phyloP scores from a whole-genome alignment of 306 rosid species.

The Citrullus mucosospermus region DNA sequence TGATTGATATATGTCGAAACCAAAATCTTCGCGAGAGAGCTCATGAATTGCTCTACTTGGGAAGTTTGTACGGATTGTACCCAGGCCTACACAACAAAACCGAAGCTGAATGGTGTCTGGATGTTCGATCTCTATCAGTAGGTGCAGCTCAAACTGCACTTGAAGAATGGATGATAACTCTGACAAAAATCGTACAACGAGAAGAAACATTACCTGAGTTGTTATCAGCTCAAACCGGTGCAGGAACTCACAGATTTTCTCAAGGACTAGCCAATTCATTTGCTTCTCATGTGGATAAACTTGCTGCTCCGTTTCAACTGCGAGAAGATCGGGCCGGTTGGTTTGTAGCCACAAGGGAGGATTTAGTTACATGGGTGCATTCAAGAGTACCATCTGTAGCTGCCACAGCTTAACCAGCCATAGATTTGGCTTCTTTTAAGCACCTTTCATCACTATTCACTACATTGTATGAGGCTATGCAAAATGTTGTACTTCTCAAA shows the following conservation, averaged over 20 bases:
- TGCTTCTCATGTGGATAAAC: conserved; percentile 59
- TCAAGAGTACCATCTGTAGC: conserved; percentile 24
- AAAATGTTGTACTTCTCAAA: neutral
- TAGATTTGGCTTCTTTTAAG: neutral
- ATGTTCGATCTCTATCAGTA: conserved; percentile 67
- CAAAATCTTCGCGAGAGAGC: conserved; percentile 54
- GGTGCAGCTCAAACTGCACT: conserved; percentile 89
- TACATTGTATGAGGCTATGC: neutral
- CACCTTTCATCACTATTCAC: neutral
- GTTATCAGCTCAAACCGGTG: conserved; percentile 70
- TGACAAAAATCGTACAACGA: conserved; percentile 47
- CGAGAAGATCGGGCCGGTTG: conserved; percentile 59
- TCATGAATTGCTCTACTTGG: conserved; percentile 82
- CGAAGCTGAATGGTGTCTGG: conserved; percentile 58
- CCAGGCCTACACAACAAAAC: conserved; percentile 78
- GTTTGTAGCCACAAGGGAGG: conserved; percentile 68
- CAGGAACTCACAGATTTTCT: conserved; percentile 69
- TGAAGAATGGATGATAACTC: conserved; percentile 90
- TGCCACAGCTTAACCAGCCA: conserved; percentile 1
- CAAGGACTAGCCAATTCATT: conserved; percentile 68
- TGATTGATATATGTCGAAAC: conserved; percentile 79
- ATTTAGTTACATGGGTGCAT: conserved; percentile 64
- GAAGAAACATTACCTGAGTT: conserved; percentile 47
- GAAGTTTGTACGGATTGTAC: conserved; percentile 74
- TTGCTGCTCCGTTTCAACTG: conserved; percentile 64